Evolutionary conservation across 495 filamentous ascomycete genomes (phyloP), one percentile per base, ranked within the genome.

Genomic region (Thozetella sp.): DNA sequence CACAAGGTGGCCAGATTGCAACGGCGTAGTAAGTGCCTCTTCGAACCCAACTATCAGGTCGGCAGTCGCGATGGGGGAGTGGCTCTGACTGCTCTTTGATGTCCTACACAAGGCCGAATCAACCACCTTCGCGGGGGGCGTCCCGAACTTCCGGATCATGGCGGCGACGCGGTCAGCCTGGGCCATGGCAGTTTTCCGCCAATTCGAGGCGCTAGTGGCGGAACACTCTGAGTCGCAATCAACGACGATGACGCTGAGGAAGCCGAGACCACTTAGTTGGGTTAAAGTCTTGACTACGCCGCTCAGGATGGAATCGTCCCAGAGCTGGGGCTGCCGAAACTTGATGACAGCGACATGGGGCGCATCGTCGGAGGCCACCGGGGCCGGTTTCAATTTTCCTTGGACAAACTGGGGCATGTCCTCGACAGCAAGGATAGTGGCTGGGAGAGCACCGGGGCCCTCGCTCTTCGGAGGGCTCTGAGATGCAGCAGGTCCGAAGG

Each of bases 281-380:
- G 87, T 86, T 20, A 99, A 72, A 0, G 96, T 98, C 62, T 86
- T 87, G 0, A 88, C 92, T 53, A 97, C 84, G 0, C 93, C 95
- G 53, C 85, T 66, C 1, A 98, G 65, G 0, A 83, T 89, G 6
- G 75, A 70, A 55, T 93, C 84, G 66, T 88, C 81, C 53, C 95
- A 80, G 0, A 71, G 69, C 65, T 95, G 87, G 2, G 91, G 89
- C 23, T 81, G 82, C 40, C 88, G 85, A 48, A 98, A 80, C 69
- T 96, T 97, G 54, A 99, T 87, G 58, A 99, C 70, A 12, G 95
- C 93, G 27, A 96, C 76, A 71, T 97, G 93, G 22, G 93, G 72
- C 27, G 83, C 80, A 45, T 85, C 80, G 54, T 61, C 72, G 26
- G 66, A 66, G 22, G 66, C 58, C 53, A 61, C 54, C 45, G 72